Percentiles rank a stretch among this genome's conserved stretches.
Conservation (phyloP, 2,329 filamentous ascomycete species). For the Aspergillus phoenicis region DNA sequence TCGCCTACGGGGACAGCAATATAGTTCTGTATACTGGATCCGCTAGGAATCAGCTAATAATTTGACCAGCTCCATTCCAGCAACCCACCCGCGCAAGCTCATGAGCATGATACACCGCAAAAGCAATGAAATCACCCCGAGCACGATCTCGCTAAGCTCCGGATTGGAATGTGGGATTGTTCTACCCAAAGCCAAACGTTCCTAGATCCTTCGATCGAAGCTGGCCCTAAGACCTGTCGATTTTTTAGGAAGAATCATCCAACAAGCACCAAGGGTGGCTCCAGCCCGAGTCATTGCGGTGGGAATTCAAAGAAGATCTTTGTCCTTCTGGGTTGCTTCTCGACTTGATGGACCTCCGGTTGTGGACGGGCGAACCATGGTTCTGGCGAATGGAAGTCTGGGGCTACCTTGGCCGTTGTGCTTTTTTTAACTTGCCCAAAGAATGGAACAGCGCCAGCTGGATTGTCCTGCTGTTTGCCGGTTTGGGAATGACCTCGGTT, state of each 20-base stretch:
- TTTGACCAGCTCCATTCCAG: background rate
- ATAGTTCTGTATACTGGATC: background rate
- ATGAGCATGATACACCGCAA: background rate
- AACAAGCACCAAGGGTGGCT: too few species aligned
- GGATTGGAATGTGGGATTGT: background rate
- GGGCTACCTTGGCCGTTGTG: constrained; percentile 2
- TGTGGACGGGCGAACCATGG: constrained; percentile 1
- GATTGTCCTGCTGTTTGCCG: background rate
- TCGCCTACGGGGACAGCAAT: background rate
- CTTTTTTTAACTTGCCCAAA: constrained; percentile 10
- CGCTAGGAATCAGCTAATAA: background rate
- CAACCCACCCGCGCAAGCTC: background rate
- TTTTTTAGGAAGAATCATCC: too few species aligned
- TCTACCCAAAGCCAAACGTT: background rate
- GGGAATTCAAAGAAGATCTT: constrained; percentile 1
- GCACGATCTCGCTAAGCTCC: background rate
- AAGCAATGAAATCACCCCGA: background rate
- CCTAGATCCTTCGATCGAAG: too few species aligned
- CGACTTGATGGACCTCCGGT: background rate
- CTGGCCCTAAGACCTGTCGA: too few species aligned
- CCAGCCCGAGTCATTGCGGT: background rate
- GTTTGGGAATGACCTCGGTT: background rate
- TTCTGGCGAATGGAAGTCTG: constrained; percentile 2
- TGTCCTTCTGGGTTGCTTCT: background rate
- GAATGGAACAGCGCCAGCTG: background rate